These are phyloP conservation scores for Globisporangium perplexum DNA, from an alignment of 352 stramenopile genomes.

Conservation along the genomic window DNA sequence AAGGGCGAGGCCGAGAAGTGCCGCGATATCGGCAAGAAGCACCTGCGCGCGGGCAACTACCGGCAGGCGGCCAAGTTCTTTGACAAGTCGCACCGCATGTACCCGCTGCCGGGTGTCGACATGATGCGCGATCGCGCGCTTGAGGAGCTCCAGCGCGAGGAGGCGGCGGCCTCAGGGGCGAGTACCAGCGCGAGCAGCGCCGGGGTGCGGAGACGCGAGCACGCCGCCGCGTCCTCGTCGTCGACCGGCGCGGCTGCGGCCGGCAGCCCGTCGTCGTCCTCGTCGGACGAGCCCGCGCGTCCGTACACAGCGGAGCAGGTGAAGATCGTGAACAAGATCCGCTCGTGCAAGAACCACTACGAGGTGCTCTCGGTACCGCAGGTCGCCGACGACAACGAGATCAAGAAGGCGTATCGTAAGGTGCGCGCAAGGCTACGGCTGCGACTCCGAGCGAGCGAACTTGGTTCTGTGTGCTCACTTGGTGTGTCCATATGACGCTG, in stretches of 20 bases:
- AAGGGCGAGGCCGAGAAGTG: constrained; percentile 90
- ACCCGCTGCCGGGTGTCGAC: constrained; percentile 79
- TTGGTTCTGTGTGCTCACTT: not conserved
- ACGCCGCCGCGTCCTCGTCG: not conserved
- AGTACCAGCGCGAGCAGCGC: not conserved
- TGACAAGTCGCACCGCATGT: constrained; percentile 89
- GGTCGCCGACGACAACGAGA: constrained; percentile 71
- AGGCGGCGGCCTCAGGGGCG: constrained; percentile 11
- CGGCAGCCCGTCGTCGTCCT: not conserved
- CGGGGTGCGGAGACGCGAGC: constrained; percentile 1
- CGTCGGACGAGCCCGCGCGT: constrained; percentile 34
- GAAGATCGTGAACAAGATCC: constrained; percentile 86
- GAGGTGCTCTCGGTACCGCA: constrained; percentile 78
- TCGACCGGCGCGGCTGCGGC: not conserved
- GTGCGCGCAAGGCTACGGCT: constrained; percentile 18
- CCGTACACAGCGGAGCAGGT: constrained; percentile 78
- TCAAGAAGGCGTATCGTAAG: constrained; percentile 92
- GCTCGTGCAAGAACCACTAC: constrained; percentile 85
- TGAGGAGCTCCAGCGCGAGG: constrained; percentile 43
- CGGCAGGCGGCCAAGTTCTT: constrained; percentile 91
- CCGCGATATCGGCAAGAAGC: constrained; percentile 86
- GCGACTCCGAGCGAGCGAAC: not conserved
- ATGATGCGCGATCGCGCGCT: constrained; percentile 70
- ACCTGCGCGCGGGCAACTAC: constrained; percentile 80
- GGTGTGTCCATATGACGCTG: constrained; percentile 13